Conservation (phyloP, 2,329 filamentous ascomycete genomes). For the Dothidotthia symphoricarpi region DNA sequence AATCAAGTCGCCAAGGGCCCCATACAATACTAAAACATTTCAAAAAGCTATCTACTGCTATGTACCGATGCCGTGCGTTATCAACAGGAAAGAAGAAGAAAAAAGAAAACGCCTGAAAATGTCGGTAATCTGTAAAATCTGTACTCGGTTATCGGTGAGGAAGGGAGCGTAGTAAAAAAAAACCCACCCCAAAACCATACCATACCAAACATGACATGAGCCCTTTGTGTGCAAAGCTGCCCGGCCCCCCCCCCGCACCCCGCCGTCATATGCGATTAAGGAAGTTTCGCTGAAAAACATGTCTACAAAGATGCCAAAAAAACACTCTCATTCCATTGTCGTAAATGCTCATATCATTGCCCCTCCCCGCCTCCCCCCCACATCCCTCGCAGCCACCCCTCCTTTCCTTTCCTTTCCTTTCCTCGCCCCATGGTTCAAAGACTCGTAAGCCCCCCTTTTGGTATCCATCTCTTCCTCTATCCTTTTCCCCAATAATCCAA, state of each 20-base stretch:
- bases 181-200: not conserved
- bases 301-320: slow-evolving; percentile 37
- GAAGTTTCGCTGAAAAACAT: slow-evolving; percentile 25
- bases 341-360: slow-evolving; percentile 25
- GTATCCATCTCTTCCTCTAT: slow-evolving; percentile 29
- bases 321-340: slow-evolving; percentile 13
- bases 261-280: no score
- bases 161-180: not conserved
- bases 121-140: no score
- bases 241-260: no score
- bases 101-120: slow-evolving; percentile 34
- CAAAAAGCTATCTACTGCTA: slow-evolving; percentile 34
- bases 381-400: slow-evolving; percentile 2
- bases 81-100: slow-evolving; percentile 20
- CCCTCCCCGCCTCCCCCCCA: slow-evolving; percentile 3
- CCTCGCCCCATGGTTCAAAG: slow-evolving; percentile 9
- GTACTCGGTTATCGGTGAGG: no score
- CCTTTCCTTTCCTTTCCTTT: slow-evolving; percentile 4
- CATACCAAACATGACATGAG: no score
- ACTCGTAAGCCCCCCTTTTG: slow-evolving; percentile 12
- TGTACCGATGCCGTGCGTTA: slow-evolving; percentile 14
- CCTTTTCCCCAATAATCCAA: slow-evolving; percentile 19
- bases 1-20: no score
- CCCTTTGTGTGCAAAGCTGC: no score
- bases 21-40: no score